These are phyloP conservation scores for Beta lomatogona DNA, from an alignment of 179 eudicot genomes.

Conservation along the genomic window DNA sequence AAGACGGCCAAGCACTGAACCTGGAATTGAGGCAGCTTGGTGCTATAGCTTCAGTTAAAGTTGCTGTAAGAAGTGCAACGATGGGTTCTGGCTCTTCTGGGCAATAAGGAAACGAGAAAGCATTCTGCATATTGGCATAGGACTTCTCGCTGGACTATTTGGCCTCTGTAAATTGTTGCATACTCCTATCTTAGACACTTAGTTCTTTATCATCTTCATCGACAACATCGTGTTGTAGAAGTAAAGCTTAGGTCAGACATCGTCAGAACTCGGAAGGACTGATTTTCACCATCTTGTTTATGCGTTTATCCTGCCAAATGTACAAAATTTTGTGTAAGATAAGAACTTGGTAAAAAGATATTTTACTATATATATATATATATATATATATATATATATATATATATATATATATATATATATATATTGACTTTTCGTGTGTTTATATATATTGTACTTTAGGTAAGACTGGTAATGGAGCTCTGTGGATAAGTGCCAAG, in stretches of 20 bases:
- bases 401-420: too few species aligned
- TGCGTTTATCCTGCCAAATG: background rate
- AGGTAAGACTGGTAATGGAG: too few species aligned
- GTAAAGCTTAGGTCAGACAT: background rate
- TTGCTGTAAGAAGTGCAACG: constrained; percentile 71
- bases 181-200: background rate
- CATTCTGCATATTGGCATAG: background rate
- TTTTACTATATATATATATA: too few species aligned
- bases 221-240: background rate
- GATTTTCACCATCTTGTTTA: background rate
- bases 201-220: background rate
- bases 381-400: too few species aligned
- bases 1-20: constrained; percentile 40
- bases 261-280: background rate
- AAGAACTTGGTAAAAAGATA: background rate
- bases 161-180: background rate
- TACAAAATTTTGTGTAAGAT: background rate
- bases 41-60: constrained; percentile 71
- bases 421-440: too few species aligned
- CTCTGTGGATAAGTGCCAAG: too few species aligned
- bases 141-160: background rate
- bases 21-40: constrained; percentile 66
- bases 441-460: too few species aligned
- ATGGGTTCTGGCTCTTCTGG: constrained; percentile 58
- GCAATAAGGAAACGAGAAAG: constrained; percentile 20